Conservation (phyloP, 106 monocot genomes). For the Allium fistulosum region DNA sequence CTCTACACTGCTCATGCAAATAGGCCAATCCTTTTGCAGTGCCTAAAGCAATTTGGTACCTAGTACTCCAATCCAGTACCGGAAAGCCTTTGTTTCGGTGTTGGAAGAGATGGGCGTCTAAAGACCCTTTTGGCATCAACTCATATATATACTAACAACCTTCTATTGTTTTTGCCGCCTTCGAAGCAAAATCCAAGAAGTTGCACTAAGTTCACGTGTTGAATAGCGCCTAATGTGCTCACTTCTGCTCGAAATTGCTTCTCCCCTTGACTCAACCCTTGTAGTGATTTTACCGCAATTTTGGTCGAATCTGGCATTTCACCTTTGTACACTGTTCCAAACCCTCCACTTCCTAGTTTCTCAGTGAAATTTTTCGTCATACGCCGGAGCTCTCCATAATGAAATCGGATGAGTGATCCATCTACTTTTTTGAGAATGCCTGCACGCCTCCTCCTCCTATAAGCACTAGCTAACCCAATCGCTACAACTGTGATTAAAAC, state of each 20-base stretch:
- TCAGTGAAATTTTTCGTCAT: conserved; percentile 30
- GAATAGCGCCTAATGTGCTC: conserved; percentile 7
- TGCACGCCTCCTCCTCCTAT: conserved; percentile 3
- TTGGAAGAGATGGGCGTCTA: conserved; percentile 19
- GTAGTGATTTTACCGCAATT: conserved; percentile 8
- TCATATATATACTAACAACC: conserved; percentile 27
- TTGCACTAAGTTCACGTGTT: conserved; percentile 18
- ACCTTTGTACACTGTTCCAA: conserved; percentile 1
- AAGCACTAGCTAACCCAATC: not conserved
- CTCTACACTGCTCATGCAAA: conserved; percentile 28
- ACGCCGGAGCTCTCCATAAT: conserved; percentile 4
- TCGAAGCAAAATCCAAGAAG: conserved; percentile 10
- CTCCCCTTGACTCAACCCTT: conserved; percentile 8
- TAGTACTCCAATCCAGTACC: conserved; percentile 10
- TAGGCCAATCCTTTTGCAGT: conserved; percentile 22
- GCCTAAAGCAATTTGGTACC: conserved; percentile 21
- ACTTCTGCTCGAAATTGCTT: conserved; percentile 22
- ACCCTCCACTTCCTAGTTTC: conserved; percentile 2
- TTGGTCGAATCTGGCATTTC: conserved; percentile 8
- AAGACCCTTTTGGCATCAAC: conserved; percentile 16
- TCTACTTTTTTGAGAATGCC: not conserved
- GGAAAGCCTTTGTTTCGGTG: not conserved
- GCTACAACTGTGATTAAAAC: not conserved
- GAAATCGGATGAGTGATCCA: conserved; percentile 6
- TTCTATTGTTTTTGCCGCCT: conserved; percentile 7